phyloP scores from a whole-genome alignment of 805 yeast genomes.

The Zygosaccharomyces gambellarensis region DNA sequence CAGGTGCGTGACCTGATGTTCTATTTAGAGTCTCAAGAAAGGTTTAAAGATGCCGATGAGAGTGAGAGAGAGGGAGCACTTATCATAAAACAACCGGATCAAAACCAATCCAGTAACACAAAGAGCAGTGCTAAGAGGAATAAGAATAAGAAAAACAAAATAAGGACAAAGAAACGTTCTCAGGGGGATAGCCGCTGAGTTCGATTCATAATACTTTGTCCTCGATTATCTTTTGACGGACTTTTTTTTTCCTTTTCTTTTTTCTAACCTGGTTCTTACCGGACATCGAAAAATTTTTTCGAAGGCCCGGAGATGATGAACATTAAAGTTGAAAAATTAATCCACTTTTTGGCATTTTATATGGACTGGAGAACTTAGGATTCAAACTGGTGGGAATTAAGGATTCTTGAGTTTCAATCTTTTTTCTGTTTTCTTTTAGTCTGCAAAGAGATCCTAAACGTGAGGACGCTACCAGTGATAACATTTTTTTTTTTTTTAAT shows the following conservation, averaged over 20 bases:
- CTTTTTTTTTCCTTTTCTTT: constrained; percentile 2
- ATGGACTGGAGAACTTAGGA: neutral
- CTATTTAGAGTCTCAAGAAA: constrained; percentile 65
- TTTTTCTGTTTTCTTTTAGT: neutral
- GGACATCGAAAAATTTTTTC: constrained; percentile 5
- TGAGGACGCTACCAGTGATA: neutral
- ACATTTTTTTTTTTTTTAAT: neutral
- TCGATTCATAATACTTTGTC: neutral
- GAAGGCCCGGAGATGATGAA: neutral
- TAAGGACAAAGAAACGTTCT: constrained; percentile 3
- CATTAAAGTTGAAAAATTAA: neutral
- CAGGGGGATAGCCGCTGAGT: neutral
- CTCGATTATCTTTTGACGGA: neutral
- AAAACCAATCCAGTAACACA: constrained; percentile 6
- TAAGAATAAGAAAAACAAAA: constrained; percentile 21
- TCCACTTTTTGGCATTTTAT: neutral
- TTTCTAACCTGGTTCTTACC: neutral
- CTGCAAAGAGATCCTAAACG: neutral
- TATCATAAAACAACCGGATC: constrained; percentile 35
- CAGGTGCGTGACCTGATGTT: constrained; percentile 78
- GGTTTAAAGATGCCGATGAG: constrained; percentile 63
- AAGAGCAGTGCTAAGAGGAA: constrained; percentile 6
- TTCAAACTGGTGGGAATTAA: neutral
- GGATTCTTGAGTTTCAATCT: neutral
- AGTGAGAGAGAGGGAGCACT: constrained; percentile 71